Evolutionary conservation across 2,329 filamentous ascomycete species (phyloP), one percentile per base, ranked within the genome.

Genomic region (Aspergillus floridensis): DNA sequence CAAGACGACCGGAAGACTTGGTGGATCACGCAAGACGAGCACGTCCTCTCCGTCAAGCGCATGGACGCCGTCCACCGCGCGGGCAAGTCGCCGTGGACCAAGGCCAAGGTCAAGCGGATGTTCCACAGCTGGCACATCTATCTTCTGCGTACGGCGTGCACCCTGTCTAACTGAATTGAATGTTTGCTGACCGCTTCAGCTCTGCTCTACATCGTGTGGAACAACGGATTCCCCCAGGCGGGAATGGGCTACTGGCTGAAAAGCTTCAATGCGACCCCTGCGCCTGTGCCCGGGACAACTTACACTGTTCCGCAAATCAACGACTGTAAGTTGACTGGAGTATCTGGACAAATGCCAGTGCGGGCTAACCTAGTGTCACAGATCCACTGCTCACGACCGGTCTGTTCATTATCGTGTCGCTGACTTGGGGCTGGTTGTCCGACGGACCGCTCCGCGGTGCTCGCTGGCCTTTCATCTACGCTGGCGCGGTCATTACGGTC

Each of bases 211-310:
- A 65, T 77, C 5, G 51, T 77, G 10, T 78, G 75, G 76, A 78
- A 78, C 55, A 78, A 78, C 35, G 75, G 71, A 19, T 19, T 24
- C 3, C 58, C 66, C 1, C 76, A 78, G 52, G 47, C 64, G 0
- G 76, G 70, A 6, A 78, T 79, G 74, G 76, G 76, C 1, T 78
- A 76, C 62, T 79, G 76, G 75, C 65, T 79, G 41, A 78, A 79
- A 59, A 76, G 72, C 57, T 78, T 78, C 63, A 74, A 77, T 35
- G 60, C 65, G 5, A 66, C 66, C 2, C 72, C 74, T 10, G 49
- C 70, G 32, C 75, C 76, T 3, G 68, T 78, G 1, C 75, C 75
- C 0, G 76, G 76, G 2, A 68, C 57, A 1, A 56, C 63, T 3
- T 78, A 70, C 57, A 66, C 72, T 1, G 64, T 76, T 2, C 24